Conservation (phyloP, 129 eudicot genomes). For the Silybum marianum region DNA sequence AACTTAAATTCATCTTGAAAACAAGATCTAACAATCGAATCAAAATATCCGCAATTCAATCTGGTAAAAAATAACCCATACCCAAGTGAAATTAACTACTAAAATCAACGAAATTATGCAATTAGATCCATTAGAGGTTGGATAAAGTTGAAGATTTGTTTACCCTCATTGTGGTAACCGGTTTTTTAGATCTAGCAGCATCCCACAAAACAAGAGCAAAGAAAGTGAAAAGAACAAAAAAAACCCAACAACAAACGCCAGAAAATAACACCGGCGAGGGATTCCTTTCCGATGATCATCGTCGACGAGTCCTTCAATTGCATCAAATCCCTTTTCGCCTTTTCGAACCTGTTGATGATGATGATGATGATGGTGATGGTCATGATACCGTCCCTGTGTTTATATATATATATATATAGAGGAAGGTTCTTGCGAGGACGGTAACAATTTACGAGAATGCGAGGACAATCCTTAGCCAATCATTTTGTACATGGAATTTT, state of each 20-base stretch:
- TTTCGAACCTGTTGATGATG: conserved; percentile 45
- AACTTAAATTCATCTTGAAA: neutral
- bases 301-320: conserved; percentile 87
- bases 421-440: too few species aligned
- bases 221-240: conserved; percentile 73
- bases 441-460: too few species aligned
- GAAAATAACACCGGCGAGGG: conserved; percentile 78
- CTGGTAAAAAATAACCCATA: neutral
- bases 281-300: conserved; percentile 54
- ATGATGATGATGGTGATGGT: neutral
- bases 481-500: too few species aligned
- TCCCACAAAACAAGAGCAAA: conserved; percentile 84
- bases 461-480: too few species aligned
- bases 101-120: too few species aligned
- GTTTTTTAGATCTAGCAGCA: conserved; percentile 76
- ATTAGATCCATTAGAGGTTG: neutral
- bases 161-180: conserved; percentile 76
- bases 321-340: conserved; percentile 67
- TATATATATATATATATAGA: too few species aligned
- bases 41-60: conserved; percentile 16
- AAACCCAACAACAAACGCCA: conserved; percentile 74
- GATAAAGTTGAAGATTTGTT: neutral
- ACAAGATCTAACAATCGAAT: neutral
- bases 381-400: too few species aligned
- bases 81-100: neutral